Evolutionary conservation across 345 rosid genomes (phyloP).

Genomic region (Melastoma malabathricum): DNA sequence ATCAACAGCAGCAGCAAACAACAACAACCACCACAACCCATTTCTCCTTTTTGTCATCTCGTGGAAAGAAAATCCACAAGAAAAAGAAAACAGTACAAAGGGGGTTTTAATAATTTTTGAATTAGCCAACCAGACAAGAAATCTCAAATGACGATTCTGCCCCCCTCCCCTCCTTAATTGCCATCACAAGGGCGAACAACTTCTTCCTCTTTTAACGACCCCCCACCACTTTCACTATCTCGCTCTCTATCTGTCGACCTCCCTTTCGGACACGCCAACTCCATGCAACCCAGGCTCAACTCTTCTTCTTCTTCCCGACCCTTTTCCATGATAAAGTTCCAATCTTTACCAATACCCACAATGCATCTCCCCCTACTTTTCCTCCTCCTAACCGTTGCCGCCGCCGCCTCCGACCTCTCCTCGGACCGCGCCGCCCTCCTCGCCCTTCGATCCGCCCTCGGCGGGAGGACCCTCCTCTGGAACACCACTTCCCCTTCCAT

Average conservation of each 20-base stretch:
- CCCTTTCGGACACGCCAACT: not conserved
- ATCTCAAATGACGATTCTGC: too few species aligned
- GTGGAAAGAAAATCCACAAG: not conserved
- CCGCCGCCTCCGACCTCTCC: slow-evolving; percentile 23
- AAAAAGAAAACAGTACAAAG: not conserved
- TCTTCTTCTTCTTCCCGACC: not conserved
- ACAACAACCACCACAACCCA: not conserved
- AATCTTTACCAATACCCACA: not conserved
- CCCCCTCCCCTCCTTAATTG: not conserved
- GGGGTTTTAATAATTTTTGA: not conserved
- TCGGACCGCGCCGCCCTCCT: slow-evolving; percentile 32
- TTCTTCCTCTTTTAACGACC: not conserved
- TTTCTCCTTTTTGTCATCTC: too few species aligned
- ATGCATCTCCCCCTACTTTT: slow-evolving; percentile 1
- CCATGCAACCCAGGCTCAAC: not conserved
- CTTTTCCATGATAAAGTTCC: slow-evolving; percentile 4
- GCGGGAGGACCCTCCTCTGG: slow-evolving; percentile 40
- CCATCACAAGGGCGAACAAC: not conserved
- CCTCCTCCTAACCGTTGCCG: slow-evolving; percentile 8
- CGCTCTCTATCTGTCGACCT: too few species aligned
- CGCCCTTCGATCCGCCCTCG: slow-evolving; percentile 28
- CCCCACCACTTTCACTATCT: slow-evolving; percentile 1
- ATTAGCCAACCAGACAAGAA: not conserved
- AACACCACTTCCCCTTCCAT: slow-evolving; percentile 10
- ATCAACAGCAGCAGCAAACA: not conserved